Evolutionary conservation across 345 rosid species (phyloP).

Genomic region (Pugionium cornutum): DNA sequence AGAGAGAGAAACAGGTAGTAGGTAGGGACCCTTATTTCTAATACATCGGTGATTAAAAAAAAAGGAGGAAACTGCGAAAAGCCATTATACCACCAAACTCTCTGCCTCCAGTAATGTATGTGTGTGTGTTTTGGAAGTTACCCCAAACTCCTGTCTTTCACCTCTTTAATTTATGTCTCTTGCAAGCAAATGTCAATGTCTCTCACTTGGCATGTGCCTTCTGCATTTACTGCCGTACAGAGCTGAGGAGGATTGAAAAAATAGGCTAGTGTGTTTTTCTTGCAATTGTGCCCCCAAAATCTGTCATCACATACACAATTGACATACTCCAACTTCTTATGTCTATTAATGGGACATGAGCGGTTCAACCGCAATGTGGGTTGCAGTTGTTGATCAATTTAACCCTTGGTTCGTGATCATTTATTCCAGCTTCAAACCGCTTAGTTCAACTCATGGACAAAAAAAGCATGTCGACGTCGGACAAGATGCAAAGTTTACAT

Average conservation of each 20-base stretch:
- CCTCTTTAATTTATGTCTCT: conserved; percentile 21
- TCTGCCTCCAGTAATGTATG: conserved; percentile 8
- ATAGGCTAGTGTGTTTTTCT: no score
- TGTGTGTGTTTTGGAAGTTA: conserved; percentile 7
- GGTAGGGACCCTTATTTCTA: conserved; percentile 10
- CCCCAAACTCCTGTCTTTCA: conserved; percentile 21
- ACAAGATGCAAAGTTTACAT: no score
- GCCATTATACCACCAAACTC: conserved; percentile 29
- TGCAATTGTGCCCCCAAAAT: conserved; percentile 22
- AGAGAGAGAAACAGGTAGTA: conserved; percentile 22
- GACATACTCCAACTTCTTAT: no score
- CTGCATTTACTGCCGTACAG: conserved; percentile 36
- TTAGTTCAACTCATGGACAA: no score
- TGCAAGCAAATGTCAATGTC: conserved; percentile 29
- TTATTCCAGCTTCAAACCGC: no score
- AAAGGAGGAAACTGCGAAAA: conserved; percentile 11
- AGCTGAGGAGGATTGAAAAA: neutral
- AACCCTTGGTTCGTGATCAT: no score
- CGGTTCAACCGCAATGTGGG: no score
- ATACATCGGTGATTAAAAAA: neutral
- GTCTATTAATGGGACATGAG: no score
- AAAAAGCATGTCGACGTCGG: no score
- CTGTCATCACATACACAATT: no score
- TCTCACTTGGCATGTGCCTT: conserved; percentile 31
- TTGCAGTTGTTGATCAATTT: no score